Base-by-base conservation (phyloP, 75 land plant genomes). In the Cryptomeria japonica region DNA sequence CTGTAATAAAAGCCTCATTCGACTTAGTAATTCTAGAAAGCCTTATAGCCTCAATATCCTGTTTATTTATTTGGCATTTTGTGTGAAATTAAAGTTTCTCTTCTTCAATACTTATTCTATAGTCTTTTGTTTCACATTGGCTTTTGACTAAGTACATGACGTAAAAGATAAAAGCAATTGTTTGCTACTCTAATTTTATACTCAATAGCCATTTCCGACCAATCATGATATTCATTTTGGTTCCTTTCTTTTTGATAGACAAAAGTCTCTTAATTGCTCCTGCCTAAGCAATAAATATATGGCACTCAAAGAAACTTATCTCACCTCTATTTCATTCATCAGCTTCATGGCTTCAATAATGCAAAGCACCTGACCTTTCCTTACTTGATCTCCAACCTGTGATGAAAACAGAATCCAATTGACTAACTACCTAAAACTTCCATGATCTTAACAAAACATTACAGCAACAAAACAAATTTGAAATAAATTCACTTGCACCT, bases 321-420 rank as follows among this genome's bases (percentile, higher is more conserved):
- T 88, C 90, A 93, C 98, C 89, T 96, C 98, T 87, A 96, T 96
- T 85, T 95, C 95, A 90, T 96, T 96, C 98, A 96, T 96, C 93
- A 96, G 88, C 82, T 96, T 96, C 98, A 96, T 96, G 47, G 98
- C 98, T 89, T 97, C 99, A 86, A 97, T 90, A 84, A 97, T 97
- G 86, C 99, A 97, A 37, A 97, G 13, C n/a, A 96, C 94, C 86
- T 96, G 97, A 12, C 99, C 97, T 89, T 96, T 97, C 84, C 93
- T 87, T 25, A 97, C 95, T 86, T 92, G 93, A 87, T 97, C 99
- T 73, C 99, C 99, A 84, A 94, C 93, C 99, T 97, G 84, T 82
- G 53, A 82, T 46, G 31, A 82, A 82, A 82, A 46, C 51, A 46
- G 25, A 82, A 82, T 82, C 32, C 51, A 44, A 44, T 28, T 82